Percentiles rank a stretch among this genome's conserved stretches.
phyloP scores from a whole-genome alignment of 352 stramenopile species.

The Phytophthora sansomeana region DNA sequence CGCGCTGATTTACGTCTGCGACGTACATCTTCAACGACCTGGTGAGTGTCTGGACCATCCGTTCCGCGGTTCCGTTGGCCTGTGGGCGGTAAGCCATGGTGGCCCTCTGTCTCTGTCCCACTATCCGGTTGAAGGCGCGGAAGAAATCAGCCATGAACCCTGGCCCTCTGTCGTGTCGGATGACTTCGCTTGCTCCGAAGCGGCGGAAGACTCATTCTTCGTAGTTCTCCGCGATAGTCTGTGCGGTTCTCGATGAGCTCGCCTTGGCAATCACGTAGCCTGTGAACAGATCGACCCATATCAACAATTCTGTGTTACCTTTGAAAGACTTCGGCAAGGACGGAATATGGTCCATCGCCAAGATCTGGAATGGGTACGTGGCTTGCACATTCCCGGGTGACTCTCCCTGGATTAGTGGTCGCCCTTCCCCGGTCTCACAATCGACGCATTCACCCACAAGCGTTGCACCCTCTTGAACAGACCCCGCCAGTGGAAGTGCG shows the following conservation, averaged over 20 bases:
- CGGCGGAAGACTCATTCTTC: constrained; percentile 23
- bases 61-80: constrained; percentile 25
- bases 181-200: constrained; percentile 27
- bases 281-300: constrained; percentile 33
- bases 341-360: constrained; percentile 42
- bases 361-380: constrained; percentile 30
- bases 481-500: neutral
- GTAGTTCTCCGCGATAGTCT: constrained; percentile 37
- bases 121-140: constrained; percentile 23
- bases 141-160: constrained; percentile 41
- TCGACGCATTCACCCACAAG: constrained; percentile 8
- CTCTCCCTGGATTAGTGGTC: constrained; percentile 6
- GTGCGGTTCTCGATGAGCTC: constrained; percentile 13
- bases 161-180: constrained; percentile 35
- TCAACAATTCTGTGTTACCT: constrained; percentile 42
- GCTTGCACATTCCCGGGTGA: constrained; percentile 30
- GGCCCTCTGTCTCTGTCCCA: constrained; percentile 12
- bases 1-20: constrained; percentile 20
- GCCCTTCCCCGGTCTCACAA: constrained; percentile 26
- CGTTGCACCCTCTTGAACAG: neutral
- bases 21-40: constrained; percentile 33
- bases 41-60: constrained; percentile 33
- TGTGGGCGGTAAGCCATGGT: constrained; percentile 36
- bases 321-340: constrained; percentile 29
- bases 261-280: constrained; percentile 31